A percentile compares a stretch with the other conserved stretches of the same genome.
Evolutionary conservation across 2,329 filamentous ascomycete genomes (phyloP).

Genomic region (Talaromyces sp.): DNA sequence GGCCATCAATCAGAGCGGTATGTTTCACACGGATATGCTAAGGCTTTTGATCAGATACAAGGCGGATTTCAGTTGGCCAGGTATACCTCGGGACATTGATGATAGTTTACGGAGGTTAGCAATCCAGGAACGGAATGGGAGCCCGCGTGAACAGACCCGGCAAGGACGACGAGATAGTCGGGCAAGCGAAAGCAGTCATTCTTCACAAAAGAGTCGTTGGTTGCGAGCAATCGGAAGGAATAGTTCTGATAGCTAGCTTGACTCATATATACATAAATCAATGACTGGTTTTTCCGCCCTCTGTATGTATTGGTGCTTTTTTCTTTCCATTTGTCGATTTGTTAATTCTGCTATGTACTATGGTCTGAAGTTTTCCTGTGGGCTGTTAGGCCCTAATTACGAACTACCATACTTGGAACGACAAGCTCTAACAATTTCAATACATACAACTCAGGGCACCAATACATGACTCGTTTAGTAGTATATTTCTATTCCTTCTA

Average conservation of each 20-base stretch:
- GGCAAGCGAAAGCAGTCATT: neutral
- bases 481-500: no score
- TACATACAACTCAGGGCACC: no score
- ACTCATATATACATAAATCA: neutral
- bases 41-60: slow-evolving; percentile 3
- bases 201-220: neutral
- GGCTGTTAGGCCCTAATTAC: neutral
- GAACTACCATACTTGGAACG: neutral
- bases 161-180: neutral
- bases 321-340: no score
- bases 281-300: neutral
- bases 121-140: neutral
- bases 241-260: neutral
- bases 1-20: neutral
- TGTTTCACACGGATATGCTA: neutral
- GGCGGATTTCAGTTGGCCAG: slow-evolving; percentile 6
- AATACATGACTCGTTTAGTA: no score
- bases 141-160: neutral
- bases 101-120: neutral
- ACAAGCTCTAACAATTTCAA: no score
- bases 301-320: neutral
- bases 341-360: no score
- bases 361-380: neutral
- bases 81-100: neutral
- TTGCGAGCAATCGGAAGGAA: neutral